Evolutionary conservation across 2,329 filamentous ascomycete species (phyloP).

Genomic region (Trichophyton mentagrophytes): DNA sequence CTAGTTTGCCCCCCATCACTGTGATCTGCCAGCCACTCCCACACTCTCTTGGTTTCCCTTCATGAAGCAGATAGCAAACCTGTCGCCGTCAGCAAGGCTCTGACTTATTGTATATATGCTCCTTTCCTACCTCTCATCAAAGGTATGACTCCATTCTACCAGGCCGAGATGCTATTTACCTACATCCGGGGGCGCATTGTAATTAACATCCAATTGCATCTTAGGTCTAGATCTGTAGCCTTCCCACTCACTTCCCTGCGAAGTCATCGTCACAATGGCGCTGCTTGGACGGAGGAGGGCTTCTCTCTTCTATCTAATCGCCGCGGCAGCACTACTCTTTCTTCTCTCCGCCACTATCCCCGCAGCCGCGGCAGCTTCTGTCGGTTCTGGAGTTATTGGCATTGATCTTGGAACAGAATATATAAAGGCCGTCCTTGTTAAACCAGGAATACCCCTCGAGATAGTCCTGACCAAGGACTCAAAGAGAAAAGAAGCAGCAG

Average conservation of each 20-base stretch:
- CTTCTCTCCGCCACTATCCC: constrained; percentile 44
- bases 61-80: not conserved
- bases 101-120: constrained; percentile 9
- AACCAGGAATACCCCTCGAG: constrained; percentile 91
- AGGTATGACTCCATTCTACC: constrained; percentile 3
- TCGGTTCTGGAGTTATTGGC: constrained; percentile 68
- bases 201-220: not conserved
- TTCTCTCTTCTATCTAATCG: constrained; percentile 18
- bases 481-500: constrained; percentile 83
- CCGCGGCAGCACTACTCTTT: constrained; percentile 35
- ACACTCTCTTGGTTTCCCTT: not conserved
- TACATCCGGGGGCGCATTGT: not conserved
- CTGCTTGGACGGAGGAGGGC: constrained; percentile 28
- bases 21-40: constrained; percentile 3
- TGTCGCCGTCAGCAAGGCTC: not conserved
- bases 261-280: constrained; percentile 26
- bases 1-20: not conserved
- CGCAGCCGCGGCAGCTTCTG: constrained; percentile 41
- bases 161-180: not conserved
- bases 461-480: constrained; percentile 98
- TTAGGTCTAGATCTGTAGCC: not conserved
- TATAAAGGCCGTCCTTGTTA: constrained; percentile 90
- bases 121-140: not conserved
- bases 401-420: constrained; percentile 93
- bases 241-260: not conserved